Base-by-base conservation (phyloP, 2,329 filamentous ascomycete genomes). In the Aspergillus fructus region DNA sequence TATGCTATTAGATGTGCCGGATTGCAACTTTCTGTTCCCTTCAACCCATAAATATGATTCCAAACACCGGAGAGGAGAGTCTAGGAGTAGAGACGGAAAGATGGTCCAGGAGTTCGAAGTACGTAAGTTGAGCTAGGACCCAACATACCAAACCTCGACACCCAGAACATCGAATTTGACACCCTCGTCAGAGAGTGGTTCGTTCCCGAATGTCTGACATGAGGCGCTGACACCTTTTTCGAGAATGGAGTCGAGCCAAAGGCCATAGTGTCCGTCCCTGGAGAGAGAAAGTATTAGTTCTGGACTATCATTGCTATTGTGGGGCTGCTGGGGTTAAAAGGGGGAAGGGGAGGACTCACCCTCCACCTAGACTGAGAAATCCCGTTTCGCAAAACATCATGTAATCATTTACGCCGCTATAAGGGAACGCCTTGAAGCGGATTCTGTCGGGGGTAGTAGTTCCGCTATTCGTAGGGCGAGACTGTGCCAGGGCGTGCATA, bases 391-490 rank as follows among this genome's bases (percentile, higher is more conserved):
- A 97, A 68, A 96, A 89, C 64, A 97, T 94, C 79, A 93, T 91
- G 72, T 96, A 99, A 74, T 97, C 94, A 73, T 99, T 97, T 41
- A 96, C 85, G 5, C 94, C 94, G 56, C 90, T 96, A 70, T 97
- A 97, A 0, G 93, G 93, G 68, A 97, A 99, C 0, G 93, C 93
- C 76, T 96, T 97, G 83, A 99, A 99, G 19, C 94, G 87, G 64
- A 97, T 91, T 24, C 86, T 83, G 60, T 93, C 90, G 4, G 86
- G 84, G 4, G 86, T 85, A 24, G 81, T 83, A 1, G 83, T 76
- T 2, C 81, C 77, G 64, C 75, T 79, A 55, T 71, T 68, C 12
- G 59, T 62, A 30, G 59, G 55, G 27, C 40, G 55, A 1, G 39
- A 19, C 6, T 37, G 46, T 15, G 52, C 42, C 2, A 59, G 42